Evolutionary conservation across 495 filamentous ascomycete species (phyloP).

Genomic region (Xylaria curta): DNA sequence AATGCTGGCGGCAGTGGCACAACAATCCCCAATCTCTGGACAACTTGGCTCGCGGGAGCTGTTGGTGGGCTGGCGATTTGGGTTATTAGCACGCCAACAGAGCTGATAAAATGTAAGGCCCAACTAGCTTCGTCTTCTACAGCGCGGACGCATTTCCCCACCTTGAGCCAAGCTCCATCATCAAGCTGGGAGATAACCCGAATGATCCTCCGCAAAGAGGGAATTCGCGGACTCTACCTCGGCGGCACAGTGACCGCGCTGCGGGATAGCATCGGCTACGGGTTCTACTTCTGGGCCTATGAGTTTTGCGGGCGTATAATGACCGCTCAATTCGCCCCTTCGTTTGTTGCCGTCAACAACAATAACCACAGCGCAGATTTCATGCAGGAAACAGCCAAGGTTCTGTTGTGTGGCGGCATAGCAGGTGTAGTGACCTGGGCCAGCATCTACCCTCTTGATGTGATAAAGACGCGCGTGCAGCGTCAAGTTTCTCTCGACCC

Average conservation of each 20-base stretch:
- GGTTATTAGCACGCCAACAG: conserved; percentile 80
- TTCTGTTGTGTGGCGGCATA: conserved; percentile 81
- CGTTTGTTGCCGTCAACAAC: not conserved
- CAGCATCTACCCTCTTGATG: conserved; percentile 85
- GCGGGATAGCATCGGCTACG: conserved; percentile 85
- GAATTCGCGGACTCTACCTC: conserved; percentile 73
- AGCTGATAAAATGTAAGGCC: conserved; percentile 84
- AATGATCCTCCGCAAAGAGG: conserved; percentile 64
- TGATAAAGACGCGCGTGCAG: conserved; percentile 88
- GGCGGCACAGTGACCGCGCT: conserved; percentile 80
- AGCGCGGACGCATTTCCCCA: not conserved
- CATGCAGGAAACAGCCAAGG: conserved; percentile 61
- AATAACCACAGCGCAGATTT: not conserved
- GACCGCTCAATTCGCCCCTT: conserved; percentile 30
- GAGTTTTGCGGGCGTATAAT: conserved; percentile 69
- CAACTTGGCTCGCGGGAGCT: conserved; percentile 77
- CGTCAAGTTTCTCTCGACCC: conserved; percentile 54
- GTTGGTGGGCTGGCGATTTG: conserved; percentile 81
- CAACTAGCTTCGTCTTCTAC: conserved; percentile 58
- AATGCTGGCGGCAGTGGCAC: not conserved
- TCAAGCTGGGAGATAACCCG: conserved; percentile 67
- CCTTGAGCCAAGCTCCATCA: conserved; percentile 15
- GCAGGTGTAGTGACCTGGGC: conserved; percentile 87
- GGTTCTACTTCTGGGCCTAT: conserved; percentile 93
- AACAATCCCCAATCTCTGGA: conserved; percentile 47